phyloP scores from a whole-genome alignment of 2,329 filamentous ascomycete genomes.

The Albifimbria verrucaria region DNA sequence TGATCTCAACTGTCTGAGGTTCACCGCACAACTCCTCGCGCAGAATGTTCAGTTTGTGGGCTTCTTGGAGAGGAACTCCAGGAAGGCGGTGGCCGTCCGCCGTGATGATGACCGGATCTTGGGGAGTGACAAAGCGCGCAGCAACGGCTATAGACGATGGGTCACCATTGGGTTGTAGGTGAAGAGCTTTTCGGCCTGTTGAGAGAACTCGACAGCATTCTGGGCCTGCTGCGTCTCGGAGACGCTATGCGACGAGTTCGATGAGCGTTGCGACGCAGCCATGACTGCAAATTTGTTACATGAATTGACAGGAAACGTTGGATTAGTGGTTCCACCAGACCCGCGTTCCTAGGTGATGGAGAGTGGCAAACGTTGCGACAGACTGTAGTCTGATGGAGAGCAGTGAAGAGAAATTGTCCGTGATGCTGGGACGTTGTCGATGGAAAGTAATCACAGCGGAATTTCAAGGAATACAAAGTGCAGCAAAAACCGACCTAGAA shows the following conservation, averaged over 20 bases:
- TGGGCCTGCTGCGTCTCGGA: conserved; percentile 26
- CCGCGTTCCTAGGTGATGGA: neutral
- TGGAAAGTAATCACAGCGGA: no score
- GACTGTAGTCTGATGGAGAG: neutral
- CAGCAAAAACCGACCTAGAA: neutral
- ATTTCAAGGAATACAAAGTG: no score
- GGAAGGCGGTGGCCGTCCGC: conserved; percentile 65
- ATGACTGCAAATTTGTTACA: neutral
- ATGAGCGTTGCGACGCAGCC: neutral
- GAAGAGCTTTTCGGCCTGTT: conserved; percentile 59
- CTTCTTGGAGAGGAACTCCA: conserved; percentile 66
- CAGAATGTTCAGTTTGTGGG: conserved; percentile 64
- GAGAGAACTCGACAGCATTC: conserved; percentile 53
- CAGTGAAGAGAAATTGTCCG: neutral
- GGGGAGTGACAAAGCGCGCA: conserved; percentile 64
- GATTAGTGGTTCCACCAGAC: neutral
- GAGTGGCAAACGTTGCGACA: neutral
- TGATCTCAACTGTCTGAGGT: conserved; percentile 22
- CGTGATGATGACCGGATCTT: conserved; percentile 69
- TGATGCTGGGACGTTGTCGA: neutral
- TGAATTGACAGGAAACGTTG: neutral
- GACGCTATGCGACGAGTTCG: conserved; percentile 7
- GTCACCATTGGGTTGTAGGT: conserved; percentile 28
- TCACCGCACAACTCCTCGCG: conserved; percentile 44
- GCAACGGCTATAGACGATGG: conserved; percentile 50